Conservation (phyloP, 1,284 basidiomycete species). For the Heterobasidion annosum region DNA sequence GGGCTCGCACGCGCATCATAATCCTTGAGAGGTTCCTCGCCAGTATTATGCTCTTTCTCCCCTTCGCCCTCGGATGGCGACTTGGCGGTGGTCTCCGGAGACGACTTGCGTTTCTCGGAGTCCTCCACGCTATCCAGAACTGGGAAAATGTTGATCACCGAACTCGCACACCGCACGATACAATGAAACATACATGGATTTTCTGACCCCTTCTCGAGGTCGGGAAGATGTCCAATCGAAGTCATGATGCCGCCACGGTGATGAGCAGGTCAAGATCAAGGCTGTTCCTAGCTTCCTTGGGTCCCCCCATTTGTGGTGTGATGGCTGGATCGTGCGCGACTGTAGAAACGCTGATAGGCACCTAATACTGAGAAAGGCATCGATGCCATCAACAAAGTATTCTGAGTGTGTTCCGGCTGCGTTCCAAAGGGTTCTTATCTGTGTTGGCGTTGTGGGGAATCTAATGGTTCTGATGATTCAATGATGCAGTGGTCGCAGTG, state of each 20-base stretch:
- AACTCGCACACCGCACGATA: not conserved
- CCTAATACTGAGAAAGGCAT: no score
- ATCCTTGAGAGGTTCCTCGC: slow-evolving; percentile 4
- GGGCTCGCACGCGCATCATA: slow-evolving; percentile 11
- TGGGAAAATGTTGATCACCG: not conserved
- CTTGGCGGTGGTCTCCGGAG: not conserved
- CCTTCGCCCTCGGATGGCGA: not conserved
- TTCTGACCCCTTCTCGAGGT: not conserved
- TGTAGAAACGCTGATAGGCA: no score
- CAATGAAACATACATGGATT: not conserved
- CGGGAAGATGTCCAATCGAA: not conserved
- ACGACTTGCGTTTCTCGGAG: not conserved
- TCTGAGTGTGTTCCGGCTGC: no score
- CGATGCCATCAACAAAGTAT: no score
- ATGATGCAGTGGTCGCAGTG: no score
- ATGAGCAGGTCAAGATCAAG: no score
- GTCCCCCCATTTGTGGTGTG: no score
- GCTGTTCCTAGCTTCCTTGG: no score
- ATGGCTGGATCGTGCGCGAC: no score
- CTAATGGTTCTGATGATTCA: no score
- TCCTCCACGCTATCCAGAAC: not conserved
- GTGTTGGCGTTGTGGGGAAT: no score
- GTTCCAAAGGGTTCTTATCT: no score
- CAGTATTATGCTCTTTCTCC: not conserved
- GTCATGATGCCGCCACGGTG: not conserved